phyloP scores from a whole-genome alignment of 495 filamentous ascomycete genomes.

The Paragyromitra xinjiangensis region DNA sequence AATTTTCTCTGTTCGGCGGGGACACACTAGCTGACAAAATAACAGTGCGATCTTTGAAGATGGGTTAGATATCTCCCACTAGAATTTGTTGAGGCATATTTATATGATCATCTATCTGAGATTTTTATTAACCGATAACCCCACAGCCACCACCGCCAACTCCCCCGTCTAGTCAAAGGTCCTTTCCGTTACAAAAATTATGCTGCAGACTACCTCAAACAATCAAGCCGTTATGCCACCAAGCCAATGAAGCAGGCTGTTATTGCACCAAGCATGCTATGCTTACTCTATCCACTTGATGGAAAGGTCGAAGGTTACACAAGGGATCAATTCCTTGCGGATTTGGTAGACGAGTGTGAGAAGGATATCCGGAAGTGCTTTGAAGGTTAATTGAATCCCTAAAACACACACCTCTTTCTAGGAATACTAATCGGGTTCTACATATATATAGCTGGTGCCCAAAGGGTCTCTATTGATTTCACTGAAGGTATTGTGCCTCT shows the following conservation, averaged over 20 bases:
- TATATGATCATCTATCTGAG: neutral
- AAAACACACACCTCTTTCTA: neutral
- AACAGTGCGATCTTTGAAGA: constrained; percentile 61
- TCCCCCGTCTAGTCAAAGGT: constrained; percentile 59
- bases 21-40: constrained; percentile 2
- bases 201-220: constrained; percentile 60
- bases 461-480: constrained; percentile 61
- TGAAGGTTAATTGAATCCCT: constrained; percentile 42
- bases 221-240: constrained; percentile 57
- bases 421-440: constrained; percentile 3
- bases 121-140: neutral
- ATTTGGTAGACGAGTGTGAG: constrained; percentile 62
- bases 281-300: constrained; percentile 61
- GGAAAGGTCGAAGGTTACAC: constrained; percentile 59
- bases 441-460: constrained; percentile 55
- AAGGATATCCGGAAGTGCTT: constrained; percentile 62
- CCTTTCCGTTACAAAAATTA: constrained; percentile 61
- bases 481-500: constrained; percentile 58
- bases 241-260: constrained; percentile 61
- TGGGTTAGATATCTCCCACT: constrained; percentile 46
- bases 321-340: constrained; percentile 59
- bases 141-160: constrained; percentile 59
- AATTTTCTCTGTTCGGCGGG: neutral
- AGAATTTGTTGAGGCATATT: neutral
- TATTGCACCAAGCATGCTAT: constrained; percentile 62